These are phyloP conservation scores for Dalechampia spathulata DNA, from an alignment of 441 rosid genomes.

Conservation along the genomic window DNA sequence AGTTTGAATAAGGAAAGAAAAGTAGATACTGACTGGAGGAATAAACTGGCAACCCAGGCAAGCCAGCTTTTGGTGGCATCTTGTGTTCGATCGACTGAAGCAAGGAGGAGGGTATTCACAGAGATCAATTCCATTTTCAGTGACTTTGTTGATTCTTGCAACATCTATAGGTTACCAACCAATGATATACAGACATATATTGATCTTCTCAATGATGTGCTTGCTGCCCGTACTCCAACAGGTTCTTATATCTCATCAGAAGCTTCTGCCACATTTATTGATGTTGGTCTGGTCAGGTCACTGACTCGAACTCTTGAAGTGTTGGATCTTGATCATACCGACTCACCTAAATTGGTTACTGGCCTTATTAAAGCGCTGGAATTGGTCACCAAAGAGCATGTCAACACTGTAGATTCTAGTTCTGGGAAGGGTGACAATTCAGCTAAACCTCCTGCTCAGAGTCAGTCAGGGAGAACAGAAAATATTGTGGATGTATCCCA, in stretches of 20 bases:
- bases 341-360: slow-evolving; percentile 81
- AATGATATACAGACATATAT: slow-evolving; percentile 62
- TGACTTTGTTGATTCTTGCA: slow-evolving; percentile 57
- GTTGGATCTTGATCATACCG: slow-evolving; percentile 84
- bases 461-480: slow-evolving; percentile 53
- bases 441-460: slow-evolving; percentile 41
- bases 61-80: slow-evolving; percentile 87
- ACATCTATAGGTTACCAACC: slow-evolving; percentile 53
- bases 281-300: slow-evolving; percentile 82
- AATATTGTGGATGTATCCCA: slow-evolving; percentile 49
- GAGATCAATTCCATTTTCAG: slow-evolving; percentile 67
- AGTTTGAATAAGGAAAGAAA: slow-evolving; percentile 67
- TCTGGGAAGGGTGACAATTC: slow-evolving; percentile 61
- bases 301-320: slow-evolving; percentile 80
- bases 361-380: slow-evolving; percentile 88
- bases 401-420: slow-evolving; percentile 53
- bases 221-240: slow-evolving; percentile 79
- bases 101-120: slow-evolving; percentile 75
- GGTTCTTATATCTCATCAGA: slow-evolving; percentile 82
- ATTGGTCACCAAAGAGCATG: slow-evolving; percentile 92
- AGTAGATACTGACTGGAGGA: slow-evolving; percentile 86
- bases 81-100: slow-evolving; percentile 91
- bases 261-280: slow-evolving; percentile 89
- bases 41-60: slow-evolving; percentile 77
- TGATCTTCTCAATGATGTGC: slow-evolving; percentile 86